These are phyloP conservation scores for Wickerhamomyces chambardii DNA, from an alignment of 805 yeast genomes.

Conservation along the genomic window DNA sequence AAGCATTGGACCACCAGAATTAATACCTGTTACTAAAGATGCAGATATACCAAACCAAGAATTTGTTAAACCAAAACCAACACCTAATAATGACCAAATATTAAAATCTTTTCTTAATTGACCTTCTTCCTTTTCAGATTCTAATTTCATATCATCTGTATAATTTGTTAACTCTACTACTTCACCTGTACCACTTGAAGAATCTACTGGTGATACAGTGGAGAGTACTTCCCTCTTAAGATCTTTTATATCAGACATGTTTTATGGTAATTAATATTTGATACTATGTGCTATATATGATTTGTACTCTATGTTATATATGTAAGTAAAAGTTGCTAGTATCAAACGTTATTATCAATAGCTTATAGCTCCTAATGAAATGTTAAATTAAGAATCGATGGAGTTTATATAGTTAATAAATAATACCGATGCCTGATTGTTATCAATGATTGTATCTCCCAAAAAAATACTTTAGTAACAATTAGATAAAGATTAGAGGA, in stretches of 20 bases:
- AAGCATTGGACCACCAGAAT: conserved; percentile 50
- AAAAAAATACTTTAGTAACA: too few relatives aligned
- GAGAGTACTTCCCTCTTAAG: neutral
- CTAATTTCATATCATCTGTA: neutral
- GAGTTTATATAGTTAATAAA: too few relatives aligned
- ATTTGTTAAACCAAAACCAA: conserved; percentile 52
- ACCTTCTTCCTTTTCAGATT: conserved; percentile 3
- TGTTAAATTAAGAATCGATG: too few relatives aligned
- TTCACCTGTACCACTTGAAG: neutral
- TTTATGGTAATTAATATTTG: too few relatives aligned
- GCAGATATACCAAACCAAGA: conserved; percentile 58
- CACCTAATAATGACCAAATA: conserved; percentile 42
- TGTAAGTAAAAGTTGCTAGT: too few relatives aligned
- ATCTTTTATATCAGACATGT: neutral
- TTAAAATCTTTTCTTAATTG: conserved; percentile 24
- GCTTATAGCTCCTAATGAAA: too few relatives aligned
- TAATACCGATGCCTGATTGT: too few relatives aligned
- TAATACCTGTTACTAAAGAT: conserved; percentile 42
- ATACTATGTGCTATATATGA: too few relatives aligned
- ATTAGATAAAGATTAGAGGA: too few relatives aligned
- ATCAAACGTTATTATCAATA: too few relatives aligned
- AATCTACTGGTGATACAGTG: neutral
- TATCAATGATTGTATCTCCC: too few relatives aligned
- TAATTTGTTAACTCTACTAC: neutral
- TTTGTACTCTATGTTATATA: too few relatives aligned